phyloP scores from a whole-genome alignment of 345 rosid genomes.

The Excoecaria agallocha region DNA sequence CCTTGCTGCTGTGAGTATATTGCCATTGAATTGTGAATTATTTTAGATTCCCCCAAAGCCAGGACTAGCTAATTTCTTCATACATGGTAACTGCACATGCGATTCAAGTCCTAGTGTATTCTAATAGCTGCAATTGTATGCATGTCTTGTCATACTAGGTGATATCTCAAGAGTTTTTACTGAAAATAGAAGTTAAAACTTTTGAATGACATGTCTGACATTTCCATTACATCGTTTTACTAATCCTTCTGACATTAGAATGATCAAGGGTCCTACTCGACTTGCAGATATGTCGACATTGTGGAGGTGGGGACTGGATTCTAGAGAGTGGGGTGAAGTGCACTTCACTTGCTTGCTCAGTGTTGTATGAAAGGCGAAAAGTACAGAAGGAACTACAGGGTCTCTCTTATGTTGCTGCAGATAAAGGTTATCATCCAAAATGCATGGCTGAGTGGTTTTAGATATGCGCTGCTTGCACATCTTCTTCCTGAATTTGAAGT shows the following conservation, averaged over 20 bases:
- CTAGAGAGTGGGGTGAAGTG: conserved; percentile 84
- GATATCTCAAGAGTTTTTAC: not conserved
- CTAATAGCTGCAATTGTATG: not conserved
- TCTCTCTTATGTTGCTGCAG: conserved; percentile 57
- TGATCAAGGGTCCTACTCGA: not conserved
- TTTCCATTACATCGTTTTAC: not conserved
- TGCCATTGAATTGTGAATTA: not conserved
- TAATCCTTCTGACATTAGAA: not conserved
- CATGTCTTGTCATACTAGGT: not conserved
- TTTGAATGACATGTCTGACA: not conserved
- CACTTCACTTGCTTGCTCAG: conserved; percentile 80
- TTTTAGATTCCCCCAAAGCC: not conserved
- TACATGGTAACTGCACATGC: not conserved
- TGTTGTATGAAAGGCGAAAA: conserved; percentile 82
- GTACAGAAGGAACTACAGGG: conserved; percentile 83
- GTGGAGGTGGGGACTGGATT: conserved; percentile 97
- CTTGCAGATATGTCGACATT: conserved; percentile 80
- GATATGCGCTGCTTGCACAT: conserved; percentile 8
- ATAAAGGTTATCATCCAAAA: conserved; percentile 68
- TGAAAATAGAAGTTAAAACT: no score
- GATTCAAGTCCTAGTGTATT: no score
- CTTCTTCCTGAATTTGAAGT: not conserved
- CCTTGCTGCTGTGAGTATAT: conserved; percentile 66
- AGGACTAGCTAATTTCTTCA: not conserved
- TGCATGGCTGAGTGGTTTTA: conserved; percentile 91